Base-by-base conservation (phyloP, 2,329 filamentous ascomycete species). In the Penicillium thymicola region DNA sequence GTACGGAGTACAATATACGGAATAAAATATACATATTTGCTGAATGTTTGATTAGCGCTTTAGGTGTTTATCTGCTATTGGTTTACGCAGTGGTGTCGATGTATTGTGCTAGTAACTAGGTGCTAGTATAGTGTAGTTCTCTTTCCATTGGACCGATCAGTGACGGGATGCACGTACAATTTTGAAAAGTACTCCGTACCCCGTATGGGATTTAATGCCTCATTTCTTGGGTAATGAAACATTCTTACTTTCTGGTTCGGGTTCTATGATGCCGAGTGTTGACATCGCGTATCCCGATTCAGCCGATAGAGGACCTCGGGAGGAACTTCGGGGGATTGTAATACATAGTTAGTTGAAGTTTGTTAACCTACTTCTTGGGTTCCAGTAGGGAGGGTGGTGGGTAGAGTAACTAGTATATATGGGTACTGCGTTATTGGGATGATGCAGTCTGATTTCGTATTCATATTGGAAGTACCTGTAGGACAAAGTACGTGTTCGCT, bases 131-230 rank as follows among this genome's bases (percentile, higher is more conserved):
- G 25, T 27, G 23, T 23, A 27, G 25, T 51, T 34, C 32, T 34
- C 27, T 45, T 32, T 44, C 16, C 32, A 30, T 51, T 41, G 23
- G 51, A 28, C 27, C 43, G 43, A 49, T 50, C n/a, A 36, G 30
- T 28, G 51, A 37, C n/a, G 28, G 44, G 40, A 21, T 34, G 14
- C n/a, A 55, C 25, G 40, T 51, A 16, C 40, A 36, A 46, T 16
- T 23, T 13, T n/a, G 21, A 21, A 21, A 21, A 21, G 21, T 21
- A 21, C 21, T 21, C 21, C 21, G 21, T 21, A 21, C 21, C 21
- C 21, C 7, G 18, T 34, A 43, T 21, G 18, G 27, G 14, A 40
- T 51, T 55, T 55, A 55, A 55, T 55, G 53, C 47, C 53, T 45
- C 53, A 55, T 51, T 32, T 42, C n/a, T 8, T 40, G 18, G 18